Conservation (phyloP, 2,329 filamentous ascomycete genomes). For the Amylocarpus encephaloides region DNA sequence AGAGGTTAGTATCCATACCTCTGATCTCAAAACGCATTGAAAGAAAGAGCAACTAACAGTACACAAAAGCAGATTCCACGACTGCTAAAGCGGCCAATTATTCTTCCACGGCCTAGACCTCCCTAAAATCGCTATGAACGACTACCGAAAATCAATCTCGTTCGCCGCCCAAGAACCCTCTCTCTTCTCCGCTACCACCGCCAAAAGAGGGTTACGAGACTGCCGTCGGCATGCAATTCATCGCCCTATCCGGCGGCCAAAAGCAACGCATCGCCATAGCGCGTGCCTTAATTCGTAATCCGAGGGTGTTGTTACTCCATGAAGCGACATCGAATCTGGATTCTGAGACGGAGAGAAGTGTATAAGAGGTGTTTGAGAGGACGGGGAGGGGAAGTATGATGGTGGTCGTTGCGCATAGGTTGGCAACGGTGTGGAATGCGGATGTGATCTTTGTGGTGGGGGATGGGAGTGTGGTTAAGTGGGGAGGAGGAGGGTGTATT, state of each 20-base stretch:
- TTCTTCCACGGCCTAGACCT: constrained; percentile 56
- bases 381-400: constrained; percentile 50
- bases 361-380: constrained; percentile 60
- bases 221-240: constrained; percentile 83
- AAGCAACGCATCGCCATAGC: constrained; percentile 91
- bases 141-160: constrained; percentile 59
- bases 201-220: constrained; percentile 77
- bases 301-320: constrained; percentile 61
- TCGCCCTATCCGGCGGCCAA: constrained; percentile 84
- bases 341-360: constrained; percentile 46
- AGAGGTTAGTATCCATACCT: constrained; percentile 36
- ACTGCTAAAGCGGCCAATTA: constrained; percentile 54
- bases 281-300: constrained; percentile 59
- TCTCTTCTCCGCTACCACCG: constrained; percentile 59
- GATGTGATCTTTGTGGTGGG: constrained; percentile 27
- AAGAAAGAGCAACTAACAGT: neutral
- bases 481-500: constrained; percentile 18
- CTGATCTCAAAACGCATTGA: neutral
- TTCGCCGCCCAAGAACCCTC: constrained; percentile 68
- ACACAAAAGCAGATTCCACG: constrained; percentile 47
- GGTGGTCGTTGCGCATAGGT: constrained; percentile 31
- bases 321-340: constrained; percentile 59
- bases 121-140: constrained; percentile 47
- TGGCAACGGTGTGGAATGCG: constrained; percentile 26
- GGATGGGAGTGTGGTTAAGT: constrained; percentile 23